Percentiles rank a stretch among this genome's conserved stretches.
Evolutionary conservation across 2,329 filamentous ascomycete genomes (phyloP).

Genomic region (Didymella keratinophila): DNA sequence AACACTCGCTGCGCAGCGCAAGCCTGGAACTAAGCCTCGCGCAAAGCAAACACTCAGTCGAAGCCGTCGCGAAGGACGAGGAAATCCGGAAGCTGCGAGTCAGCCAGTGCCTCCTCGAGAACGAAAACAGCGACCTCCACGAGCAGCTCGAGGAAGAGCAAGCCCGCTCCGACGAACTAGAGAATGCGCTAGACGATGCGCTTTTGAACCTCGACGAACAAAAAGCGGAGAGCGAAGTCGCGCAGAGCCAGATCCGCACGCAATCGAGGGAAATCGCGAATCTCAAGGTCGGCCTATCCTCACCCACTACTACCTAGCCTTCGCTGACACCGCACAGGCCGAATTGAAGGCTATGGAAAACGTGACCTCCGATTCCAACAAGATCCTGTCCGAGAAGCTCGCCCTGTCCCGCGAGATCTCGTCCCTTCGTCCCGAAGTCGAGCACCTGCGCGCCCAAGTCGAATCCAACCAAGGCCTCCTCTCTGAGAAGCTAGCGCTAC

Average conservation of each 20-base stretch:
- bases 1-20: conserved; percentile 61
- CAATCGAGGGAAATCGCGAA: conserved; percentile 64
- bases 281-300: conserved; percentile 62
- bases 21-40: conserved; percentile 75
- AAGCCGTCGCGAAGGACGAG: conserved; percentile 77
- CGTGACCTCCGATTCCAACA: conserved; percentile 73
- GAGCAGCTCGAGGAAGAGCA: conserved; percentile 68
- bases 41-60: conserved; percentile 68
- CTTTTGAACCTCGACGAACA: conserved; percentile 58
- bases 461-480: conserved; percentile 71
- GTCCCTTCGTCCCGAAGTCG: conserved; percentile 66
- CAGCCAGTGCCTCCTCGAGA: conserved; percentile 72
- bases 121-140: conserved; percentile 75
- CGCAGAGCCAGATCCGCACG: conserved; percentile 60
- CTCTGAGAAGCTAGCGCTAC: conserved; percentile 79
- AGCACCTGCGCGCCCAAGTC: conserved; percentile 67
- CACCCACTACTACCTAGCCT: conserved; percentile 49
- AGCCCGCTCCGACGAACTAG: conserved; percentile 65
- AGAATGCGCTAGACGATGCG: conserved; percentile 59
- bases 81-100: conserved; percentile 70
- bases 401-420: conserved; percentile 67
- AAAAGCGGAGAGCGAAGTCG: conserved; percentile 52
- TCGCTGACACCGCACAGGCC: conserved; percentile 58
- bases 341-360: conserved; percentile 75
- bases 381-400: conserved; percentile 71